Base-by-base conservation (phyloP, 768 basidiomycete genomes). In the Leccinum disarticulatum region DNA sequence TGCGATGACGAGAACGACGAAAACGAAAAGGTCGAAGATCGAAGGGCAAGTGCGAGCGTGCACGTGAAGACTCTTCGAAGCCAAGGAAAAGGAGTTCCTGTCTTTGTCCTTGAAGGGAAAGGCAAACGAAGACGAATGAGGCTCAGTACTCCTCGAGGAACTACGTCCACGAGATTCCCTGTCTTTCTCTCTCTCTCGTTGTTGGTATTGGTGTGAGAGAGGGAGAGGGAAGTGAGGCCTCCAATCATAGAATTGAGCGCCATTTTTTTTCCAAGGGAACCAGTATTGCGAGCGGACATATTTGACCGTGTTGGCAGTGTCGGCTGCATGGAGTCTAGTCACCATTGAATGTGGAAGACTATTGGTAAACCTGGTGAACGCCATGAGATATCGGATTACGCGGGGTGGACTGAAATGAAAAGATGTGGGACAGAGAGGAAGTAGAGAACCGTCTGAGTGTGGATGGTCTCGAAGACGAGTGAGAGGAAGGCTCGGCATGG, bases 41-140 rank as follows among this genome's bases (percentile, higher is more conserved):
- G 71, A 96, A 96, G 48, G 95, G 91, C 3, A 93, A 92, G 65
- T 87, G 80, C 50, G 90, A 88, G 38, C 92, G 86, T 13, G 88
- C 81, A 58, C 89, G 88, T 11, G 80, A 78, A 4, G 74, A 73
- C 51, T 81, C 83, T 53, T 80, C n/a, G 82, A 81, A 22, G 65
- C 63, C 41, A 72, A 62, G 25, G 82, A 81, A 50, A 74, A 68
- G 72, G 38, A 72, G 30, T 70, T 71, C 35, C 68, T 73, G 31
- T 67, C 65, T 11, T 74, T 72, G 17, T 74, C 71, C 43, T 76
- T 77, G 4, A 64, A 22, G 2, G 77, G 64, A 0, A 79, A 76
- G 1, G 69, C 78, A 56, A 82, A 80, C 4, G 84, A 86, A 4
- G 79, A 76, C 9, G 83, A 81, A 43, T 83, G 81, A 30, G 73